Conservation (phyloP, 805 yeast genomes). For the Brettanomyces nanus region DNA sequence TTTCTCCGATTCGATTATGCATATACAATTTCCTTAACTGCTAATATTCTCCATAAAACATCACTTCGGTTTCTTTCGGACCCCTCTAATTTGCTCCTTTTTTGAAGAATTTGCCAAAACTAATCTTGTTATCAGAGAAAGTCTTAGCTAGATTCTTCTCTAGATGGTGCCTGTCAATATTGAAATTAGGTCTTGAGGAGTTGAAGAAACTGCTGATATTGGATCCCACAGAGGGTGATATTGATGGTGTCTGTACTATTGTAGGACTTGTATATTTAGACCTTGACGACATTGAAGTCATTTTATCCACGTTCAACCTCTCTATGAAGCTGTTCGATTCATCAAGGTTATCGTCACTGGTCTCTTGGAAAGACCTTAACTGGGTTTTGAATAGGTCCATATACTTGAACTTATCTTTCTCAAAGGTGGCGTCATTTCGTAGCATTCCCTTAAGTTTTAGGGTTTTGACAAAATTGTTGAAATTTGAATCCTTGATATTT, state of each 20-base stretch:
- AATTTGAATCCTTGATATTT: slow-evolving; percentile 56
- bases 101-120: slow-evolving; percentile 49
- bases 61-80: too few relatives aligned
- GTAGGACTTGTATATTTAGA: slow-evolving; percentile 12
- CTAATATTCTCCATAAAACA: too few relatives aligned
- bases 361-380: slow-evolving; percentile 27
- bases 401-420: slow-evolving; percentile 29
- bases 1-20: too few relatives aligned
- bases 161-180: slow-evolving; percentile 32
- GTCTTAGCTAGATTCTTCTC: slow-evolving; percentile 39
- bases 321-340: slow-evolving; percentile 24
- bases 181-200: slow-evolving; percentile 2
- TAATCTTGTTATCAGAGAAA: slow-evolving; percentile 44
- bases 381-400: slow-evolving; percentile 32
- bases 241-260: slow-evolving; percentile 6
- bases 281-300: too few relatives aligned
- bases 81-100: too few relatives aligned
- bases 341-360: slow-evolving; percentile 13
- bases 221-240: slow-evolving; percentile 8
- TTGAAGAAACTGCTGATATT: slow-evolving; percentile 8
- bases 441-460: slow-evolving; percentile 50
- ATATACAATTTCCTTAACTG: too few relatives aligned
- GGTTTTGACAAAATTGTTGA: slow-evolving; percentile 56
- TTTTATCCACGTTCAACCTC: slow-evolving; percentile 12
- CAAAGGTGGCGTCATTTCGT: slow-evolving; percentile 23